These are phyloP conservation scores for Musa balbisiana DNA, from an alignment of 202 grass and related monocot species.

Conservation along the genomic window DNA sequence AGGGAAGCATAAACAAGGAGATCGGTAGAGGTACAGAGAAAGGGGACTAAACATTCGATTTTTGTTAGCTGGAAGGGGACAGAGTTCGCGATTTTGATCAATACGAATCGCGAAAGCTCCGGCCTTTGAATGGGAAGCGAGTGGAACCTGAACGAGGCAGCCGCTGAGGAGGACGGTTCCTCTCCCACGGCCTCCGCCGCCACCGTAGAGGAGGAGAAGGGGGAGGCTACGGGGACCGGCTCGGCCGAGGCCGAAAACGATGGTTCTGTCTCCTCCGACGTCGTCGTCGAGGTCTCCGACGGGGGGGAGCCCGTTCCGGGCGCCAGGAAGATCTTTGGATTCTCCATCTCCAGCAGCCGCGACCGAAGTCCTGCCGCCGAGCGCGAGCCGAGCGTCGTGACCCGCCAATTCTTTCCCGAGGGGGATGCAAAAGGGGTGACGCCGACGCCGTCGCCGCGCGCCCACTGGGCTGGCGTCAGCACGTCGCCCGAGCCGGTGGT, in stretches of 20 bases:
- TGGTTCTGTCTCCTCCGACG: constrained; percentile 2
- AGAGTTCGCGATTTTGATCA: constrained; percentile 5
- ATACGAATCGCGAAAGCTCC: not conserved
- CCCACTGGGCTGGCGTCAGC: constrained; percentile 3
- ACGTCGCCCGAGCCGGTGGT: not conserved
- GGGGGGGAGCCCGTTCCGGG: not conserved
- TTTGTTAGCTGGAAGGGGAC: not conserved
- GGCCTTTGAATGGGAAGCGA: constrained; percentile 9
- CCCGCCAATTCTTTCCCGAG: constrained; percentile 46
- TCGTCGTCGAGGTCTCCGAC: not conserved
- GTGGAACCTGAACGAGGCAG: constrained; percentile 10
- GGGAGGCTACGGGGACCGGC: not conserved
- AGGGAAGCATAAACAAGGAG: not conserved
- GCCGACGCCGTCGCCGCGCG: not conserved
- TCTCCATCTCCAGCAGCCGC: constrained; percentile 15
- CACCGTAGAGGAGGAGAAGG: not conserved
- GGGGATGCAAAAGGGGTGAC: not conserved
- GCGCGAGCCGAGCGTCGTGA: constrained; percentile 21
- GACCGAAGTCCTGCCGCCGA: constrained; percentile 7
- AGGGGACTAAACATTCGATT: not conserved
- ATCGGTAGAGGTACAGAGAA: not conserved
- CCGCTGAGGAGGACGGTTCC: not conserved
- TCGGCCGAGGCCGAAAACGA: constrained; percentile 9
- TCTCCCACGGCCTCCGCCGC: not conserved
- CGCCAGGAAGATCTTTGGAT: constrained; percentile 29